Percentiles rank a stretch among this genome's conserved stretches.
These are phyloP conservation scores for Solanum pimpinellifolium DNA, from an alignment of 257 asterid species.

Conservation along the genomic window DNA sequence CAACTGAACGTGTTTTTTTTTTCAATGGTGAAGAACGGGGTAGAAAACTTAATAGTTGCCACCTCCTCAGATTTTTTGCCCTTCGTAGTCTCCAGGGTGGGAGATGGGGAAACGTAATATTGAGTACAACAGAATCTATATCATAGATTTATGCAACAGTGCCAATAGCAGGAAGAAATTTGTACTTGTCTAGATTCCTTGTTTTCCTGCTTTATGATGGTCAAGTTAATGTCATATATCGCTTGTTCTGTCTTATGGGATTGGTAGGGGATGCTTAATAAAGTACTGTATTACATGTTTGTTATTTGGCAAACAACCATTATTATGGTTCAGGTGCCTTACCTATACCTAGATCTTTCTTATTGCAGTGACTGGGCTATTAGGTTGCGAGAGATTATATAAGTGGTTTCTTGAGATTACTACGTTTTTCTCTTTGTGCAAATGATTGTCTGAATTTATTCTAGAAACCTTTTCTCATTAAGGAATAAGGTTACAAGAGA, in stretches of 20 bases:
- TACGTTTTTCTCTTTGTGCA: not conserved
- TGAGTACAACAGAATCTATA: not conserved
- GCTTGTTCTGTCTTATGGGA: not conserved
- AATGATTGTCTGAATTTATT: not conserved
- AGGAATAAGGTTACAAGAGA: not conserved
- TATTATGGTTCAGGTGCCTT: not conserved
- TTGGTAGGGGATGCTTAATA: not conserved
- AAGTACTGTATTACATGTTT: not conserved
- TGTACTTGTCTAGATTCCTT: not conserved
- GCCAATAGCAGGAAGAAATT: not conserved
- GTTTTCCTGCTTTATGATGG: not conserved
- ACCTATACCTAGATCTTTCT: not conserved
- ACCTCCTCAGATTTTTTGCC: not conserved
- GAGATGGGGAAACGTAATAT: not conserved
- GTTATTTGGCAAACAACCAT: not conserved
- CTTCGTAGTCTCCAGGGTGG: not conserved
- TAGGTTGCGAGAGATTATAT: not conserved
- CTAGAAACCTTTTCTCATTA: not conserved
- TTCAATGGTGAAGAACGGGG: not conserved
- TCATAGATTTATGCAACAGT: not conserved
- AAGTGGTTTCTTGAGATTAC: not conserved
- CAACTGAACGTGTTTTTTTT: no score
- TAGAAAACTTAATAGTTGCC: not conserved
- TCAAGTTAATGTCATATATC: not conserved
- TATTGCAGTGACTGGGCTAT: not conserved